Conservation (phyloP, 805 yeast species). For the Suhomyces pyralidae region DNA sequence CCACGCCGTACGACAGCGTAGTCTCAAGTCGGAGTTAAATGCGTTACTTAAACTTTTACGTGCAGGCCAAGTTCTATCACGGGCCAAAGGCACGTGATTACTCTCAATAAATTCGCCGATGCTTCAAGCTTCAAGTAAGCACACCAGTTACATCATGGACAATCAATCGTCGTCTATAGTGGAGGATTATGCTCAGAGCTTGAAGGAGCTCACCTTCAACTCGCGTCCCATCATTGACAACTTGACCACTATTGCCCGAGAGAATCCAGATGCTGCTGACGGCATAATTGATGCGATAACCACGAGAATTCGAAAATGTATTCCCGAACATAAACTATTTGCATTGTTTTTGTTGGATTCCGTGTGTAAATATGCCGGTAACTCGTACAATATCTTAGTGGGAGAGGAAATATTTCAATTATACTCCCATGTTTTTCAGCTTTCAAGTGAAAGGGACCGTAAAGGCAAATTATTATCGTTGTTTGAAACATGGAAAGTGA, state of each 20-base stretch:
- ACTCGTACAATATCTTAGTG: slow-evolving; percentile 81
- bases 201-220: slow-evolving; percentile 78
- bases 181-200: slow-evolving; percentile 65
- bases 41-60: no score
- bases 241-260: slow-evolving; percentile 82
- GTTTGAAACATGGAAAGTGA: slow-evolving; percentile 83
- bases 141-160: not conserved
- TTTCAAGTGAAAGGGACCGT: slow-evolving; percentile 74
- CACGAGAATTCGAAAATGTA: slow-evolving; percentile 66
- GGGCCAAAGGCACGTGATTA: not conserved
- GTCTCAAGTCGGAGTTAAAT: not conserved
- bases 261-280: slow-evolving; percentile 72
- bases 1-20: not conserved
- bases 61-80: no score
- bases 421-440: slow-evolving; percentile 73
- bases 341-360: slow-evolving; percentile 86
- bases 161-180: slow-evolving; percentile 7
- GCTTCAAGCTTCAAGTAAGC: not conserved
- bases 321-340: slow-evolving; percentile 81
- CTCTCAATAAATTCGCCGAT: not conserved
- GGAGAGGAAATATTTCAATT: slow-evolving; percentile 66
- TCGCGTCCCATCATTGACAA: slow-evolving; percentile 87
- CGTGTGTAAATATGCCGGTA: slow-evolving; percentile 84
- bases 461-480: slow-evolving; percentile 63
- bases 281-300: slow-evolving; percentile 76